Percentiles rank a stretch among this genome's conserved stretches.
Conservation (phyloP, 352 stramenopile genomes). For the Aphanomyces euteiches region DNA sequence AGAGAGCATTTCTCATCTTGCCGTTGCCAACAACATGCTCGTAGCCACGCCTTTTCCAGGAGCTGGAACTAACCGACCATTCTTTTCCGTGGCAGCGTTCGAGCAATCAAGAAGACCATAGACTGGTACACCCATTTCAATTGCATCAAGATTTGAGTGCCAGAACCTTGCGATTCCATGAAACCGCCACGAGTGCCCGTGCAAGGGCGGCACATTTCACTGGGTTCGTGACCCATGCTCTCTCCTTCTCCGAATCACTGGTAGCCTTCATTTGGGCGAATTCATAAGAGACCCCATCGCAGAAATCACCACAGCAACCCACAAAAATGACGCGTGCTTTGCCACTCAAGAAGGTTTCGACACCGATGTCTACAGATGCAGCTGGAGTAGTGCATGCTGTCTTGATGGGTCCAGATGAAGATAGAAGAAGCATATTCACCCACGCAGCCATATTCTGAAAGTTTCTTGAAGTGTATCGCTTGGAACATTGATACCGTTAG, state of each 20-base stretch:
- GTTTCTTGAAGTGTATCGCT: constrained; percentile 75
- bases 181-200: constrained; percentile 70
- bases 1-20: constrained; percentile 31
- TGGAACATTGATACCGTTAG: constrained; percentile 59
- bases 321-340: constrained; percentile 80
- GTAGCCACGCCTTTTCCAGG: constrained; percentile 81
- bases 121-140: constrained; percentile 83
- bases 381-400: constrained; percentile 78
- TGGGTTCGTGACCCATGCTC: constrained; percentile 62
- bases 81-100: constrained; percentile 85
- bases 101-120: constrained; percentile 74
- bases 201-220: constrained; percentile 80
- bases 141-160: constrained; percentile 82
- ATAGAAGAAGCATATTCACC: constrained; percentile 86
- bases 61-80: constrained; percentile 69
- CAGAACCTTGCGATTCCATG: constrained; percentile 82
- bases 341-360: constrained; percentile 80
- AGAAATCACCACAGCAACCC: constrained; percentile 82
- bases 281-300: constrained; percentile 73
- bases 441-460: constrained; percentile 83
- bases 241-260: constrained; percentile 71
- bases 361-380: constrained; percentile 81
- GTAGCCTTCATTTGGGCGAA: constrained; percentile 87
- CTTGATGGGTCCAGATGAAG: constrained; percentile 83
- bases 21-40: constrained; percentile 37